These are phyloP conservation scores for Mycena crocata DNA, from an alignment of 768 basidiomycete genomes.

Conservation along the genomic window DNA sequence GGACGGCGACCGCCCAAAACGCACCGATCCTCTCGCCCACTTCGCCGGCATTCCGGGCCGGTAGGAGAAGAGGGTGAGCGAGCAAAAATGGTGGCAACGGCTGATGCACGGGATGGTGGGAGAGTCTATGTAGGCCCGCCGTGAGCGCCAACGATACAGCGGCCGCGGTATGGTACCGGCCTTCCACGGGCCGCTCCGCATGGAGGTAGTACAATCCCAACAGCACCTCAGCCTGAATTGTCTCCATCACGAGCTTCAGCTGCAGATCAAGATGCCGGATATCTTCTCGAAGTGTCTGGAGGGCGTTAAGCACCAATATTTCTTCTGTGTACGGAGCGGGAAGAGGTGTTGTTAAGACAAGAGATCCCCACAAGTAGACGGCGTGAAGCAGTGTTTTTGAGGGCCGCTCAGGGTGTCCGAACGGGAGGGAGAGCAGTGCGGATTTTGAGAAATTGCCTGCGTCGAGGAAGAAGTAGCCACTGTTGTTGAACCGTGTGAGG, in stretches of 20 bases:
- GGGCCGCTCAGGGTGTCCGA: constrained; percentile 14
- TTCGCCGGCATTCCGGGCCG: background rate
- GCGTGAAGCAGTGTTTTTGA: constrained; percentile 10
- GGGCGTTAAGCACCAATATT: background rate
- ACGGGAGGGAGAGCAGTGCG: constrained; percentile 3
- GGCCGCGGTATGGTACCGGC: constrained; percentile 10
- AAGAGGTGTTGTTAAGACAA: background rate
- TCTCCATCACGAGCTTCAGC: constrained; percentile 5
- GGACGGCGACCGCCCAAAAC: constrained; percentile 48
- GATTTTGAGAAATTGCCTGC: background rate
- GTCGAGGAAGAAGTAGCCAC: constrained; percentile 20
- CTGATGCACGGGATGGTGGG: background rate
- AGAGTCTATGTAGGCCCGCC: background rate
- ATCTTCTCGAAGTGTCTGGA: constrained; percentile 8
- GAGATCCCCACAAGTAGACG: constrained; percentile 18
- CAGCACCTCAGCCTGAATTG: constrained; percentile 12
- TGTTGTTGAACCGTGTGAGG: background rate
- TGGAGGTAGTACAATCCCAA: constrained; percentile 16
- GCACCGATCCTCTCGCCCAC: constrained; percentile 45
- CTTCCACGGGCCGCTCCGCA: constrained; percentile 2
- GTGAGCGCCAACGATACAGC: constrained; percentile 10
- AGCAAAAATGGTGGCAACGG: too few species aligned
- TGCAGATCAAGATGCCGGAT: background rate
- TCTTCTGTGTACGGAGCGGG: background rate
- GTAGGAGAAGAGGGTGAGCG: background rate